Evolutionary conservation across 371 early-diverging fungal species (phyloP), one percentile per base, ranked within the genome.

Genomic region (Dichotomocladium elegans): DNA sequence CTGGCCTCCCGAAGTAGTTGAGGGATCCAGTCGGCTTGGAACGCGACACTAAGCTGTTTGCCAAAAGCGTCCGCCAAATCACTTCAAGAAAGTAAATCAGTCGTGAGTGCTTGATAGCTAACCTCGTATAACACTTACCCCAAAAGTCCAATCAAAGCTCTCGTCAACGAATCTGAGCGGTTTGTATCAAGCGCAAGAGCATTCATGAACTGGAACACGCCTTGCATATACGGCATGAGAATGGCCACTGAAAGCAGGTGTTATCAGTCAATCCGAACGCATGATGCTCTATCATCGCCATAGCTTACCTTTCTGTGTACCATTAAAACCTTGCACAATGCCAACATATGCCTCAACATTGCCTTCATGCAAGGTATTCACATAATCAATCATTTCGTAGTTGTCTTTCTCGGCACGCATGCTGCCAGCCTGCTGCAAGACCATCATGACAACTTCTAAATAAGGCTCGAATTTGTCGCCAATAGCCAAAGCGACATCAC

Each of bases 401-500:
- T 88, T 84, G 27, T 80, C 72, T 56, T 74, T 53, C 29, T 73
- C 77, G 6, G 88, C 85, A 53, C 85, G 78, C 72, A 88, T 82
- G 35, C 63, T 66, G 63, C 86, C 81, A 4, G 94, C 95, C 54
- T 94, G 92, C 40, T 83, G 77, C 34, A 98, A 81, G n/a, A 94
- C 88, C 57, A 70, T 73, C 91, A 95, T 90, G 34, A 89, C 80
- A 7, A 88, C 79, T 26, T 86, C 85, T 25, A 97, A 60, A 68
- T 91, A 98, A 15, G 70, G 67, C 46, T 85, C 88, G 68, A 98
- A 99, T 44, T 82, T 68, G 14, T 83, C 90, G 31, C 94, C 93
- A 54, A 99, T 88, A 3, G 98, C 95, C 47, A 96, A 70, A 2
- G 99, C 95, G 61, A 99, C 89, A 74, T 99, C 99, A 43, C 99